phyloP scores from a whole-genome alignment of 2,329 filamentous ascomycete genomes.

The Periconia macrospinosa region DNA sequence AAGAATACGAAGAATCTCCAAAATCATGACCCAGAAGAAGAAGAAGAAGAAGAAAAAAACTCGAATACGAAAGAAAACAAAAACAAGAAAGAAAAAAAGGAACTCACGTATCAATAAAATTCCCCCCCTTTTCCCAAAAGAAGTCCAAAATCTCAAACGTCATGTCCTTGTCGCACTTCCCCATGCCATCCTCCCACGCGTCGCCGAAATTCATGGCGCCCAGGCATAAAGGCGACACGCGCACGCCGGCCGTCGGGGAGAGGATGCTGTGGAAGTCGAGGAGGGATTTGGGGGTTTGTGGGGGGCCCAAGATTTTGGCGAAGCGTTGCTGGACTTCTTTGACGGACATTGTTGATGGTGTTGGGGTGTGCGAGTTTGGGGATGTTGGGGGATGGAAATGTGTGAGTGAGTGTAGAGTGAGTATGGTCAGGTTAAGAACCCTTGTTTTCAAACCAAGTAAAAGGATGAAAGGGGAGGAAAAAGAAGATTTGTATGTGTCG shows the following conservation, averaged over 20 bases:
- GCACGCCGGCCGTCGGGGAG: constrained; percentile 54
- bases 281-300: constrained; percentile 36
- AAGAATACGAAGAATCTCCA: no score
- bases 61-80: background rate
- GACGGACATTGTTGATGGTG: background rate
- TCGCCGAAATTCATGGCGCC: constrained; percentile 60
- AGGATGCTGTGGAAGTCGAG: constrained; percentile 58
- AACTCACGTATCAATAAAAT: constrained; percentile 55
- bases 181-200: constrained; percentile 48
- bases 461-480: no score
- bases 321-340: background rate
- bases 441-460: no score
- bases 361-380: no score
- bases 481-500: no score
- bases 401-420: no score
- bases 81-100: no score
- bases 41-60: background rate
- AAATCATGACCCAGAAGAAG: no score
- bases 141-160: constrained; percentile 52
- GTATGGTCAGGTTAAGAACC: no score
- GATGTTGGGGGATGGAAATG: no score
- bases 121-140: constrained; percentile 53
- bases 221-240: constrained; percentile 57
- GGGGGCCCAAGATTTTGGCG: constrained; percentile 24
- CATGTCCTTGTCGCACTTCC: constrained; percentile 49